These are phyloP conservation scores for Tuber magnatum DNA, from an alignment of 495 filamentous ascomycete genomes.

Conservation along the genomic window DNA sequence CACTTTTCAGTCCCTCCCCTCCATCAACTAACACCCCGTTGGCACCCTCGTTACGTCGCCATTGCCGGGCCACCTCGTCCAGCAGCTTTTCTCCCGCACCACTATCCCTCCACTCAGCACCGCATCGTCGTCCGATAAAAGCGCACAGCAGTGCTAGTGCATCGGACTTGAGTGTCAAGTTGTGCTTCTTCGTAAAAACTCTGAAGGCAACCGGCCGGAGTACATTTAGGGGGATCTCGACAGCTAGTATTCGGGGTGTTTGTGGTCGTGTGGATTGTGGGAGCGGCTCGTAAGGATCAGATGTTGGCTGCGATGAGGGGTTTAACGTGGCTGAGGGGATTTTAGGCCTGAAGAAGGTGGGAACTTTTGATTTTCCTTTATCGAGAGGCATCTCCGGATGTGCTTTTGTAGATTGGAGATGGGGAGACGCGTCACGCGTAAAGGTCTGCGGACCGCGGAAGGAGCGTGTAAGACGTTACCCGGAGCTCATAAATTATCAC, in stretches of 20 bases:
- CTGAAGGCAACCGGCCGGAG: conserved; percentile 88
- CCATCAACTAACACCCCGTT: conserved; percentile 86
- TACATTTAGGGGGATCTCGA: conserved; percentile 76
- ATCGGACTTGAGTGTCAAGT: conserved; percentile 82
- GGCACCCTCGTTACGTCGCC: conserved; percentile 62
- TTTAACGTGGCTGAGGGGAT: conserved; percentile 4
- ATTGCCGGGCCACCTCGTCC: conserved; percentile 80
- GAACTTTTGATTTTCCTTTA: conserved; percentile 15
- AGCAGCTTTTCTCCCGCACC: conserved; percentile 85
- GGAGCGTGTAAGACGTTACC: neutral
- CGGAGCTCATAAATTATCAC: neutral
- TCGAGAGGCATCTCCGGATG: neutral
- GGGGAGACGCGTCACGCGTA: neutral
- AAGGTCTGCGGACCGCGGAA: neutral
- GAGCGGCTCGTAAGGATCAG: conserved; percentile 39
- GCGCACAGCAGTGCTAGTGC: conserved; percentile 74
- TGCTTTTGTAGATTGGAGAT: neutral
- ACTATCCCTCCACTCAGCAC: conserved; percentile 92
- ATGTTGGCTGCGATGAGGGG: conserved; percentile 25
- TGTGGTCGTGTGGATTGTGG: conserved; percentile 37
- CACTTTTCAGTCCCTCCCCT: conserved; percentile 67
- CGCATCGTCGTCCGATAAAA: conserved; percentile 89
- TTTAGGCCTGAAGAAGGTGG: conserved; percentile 39
- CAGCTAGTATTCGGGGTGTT: conserved; percentile 74
- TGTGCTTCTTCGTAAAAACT: conserved; percentile 95